These are phyloP conservation scores for Talaromyces funiculosus DNA, from an alignment of 2,329 filamentous ascomycete species.

Conservation along the genomic window DNA sequence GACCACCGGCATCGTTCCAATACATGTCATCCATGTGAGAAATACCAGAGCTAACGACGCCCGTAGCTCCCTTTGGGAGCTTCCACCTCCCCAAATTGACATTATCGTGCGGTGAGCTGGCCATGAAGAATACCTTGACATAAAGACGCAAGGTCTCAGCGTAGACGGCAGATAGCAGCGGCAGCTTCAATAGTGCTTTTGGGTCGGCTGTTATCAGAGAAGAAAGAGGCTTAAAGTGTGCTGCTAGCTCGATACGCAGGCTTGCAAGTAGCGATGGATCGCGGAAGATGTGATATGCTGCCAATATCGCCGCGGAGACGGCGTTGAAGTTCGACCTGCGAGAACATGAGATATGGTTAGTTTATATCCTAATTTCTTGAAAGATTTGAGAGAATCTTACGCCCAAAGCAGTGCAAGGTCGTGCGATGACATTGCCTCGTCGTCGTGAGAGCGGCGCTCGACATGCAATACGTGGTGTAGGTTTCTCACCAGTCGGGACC, in stretches of 20 bases:
- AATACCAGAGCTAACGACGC: background rate
- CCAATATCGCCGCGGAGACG: background rate
- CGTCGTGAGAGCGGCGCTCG: background rate
- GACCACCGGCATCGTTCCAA: background rate
- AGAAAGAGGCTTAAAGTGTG: background rate
- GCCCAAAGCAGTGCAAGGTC: background rate
- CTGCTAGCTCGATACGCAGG: background rate
- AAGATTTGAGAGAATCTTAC: background rate
- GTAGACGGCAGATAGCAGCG: background rate
- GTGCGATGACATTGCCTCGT: background rate
- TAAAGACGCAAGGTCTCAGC: background rate
- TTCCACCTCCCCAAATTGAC: background rate
- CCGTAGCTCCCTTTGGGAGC: background rate
- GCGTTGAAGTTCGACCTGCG: background rate
- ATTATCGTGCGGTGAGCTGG: background rate
- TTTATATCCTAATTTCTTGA: background rate
- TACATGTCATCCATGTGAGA: background rate
- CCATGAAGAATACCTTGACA: conserved; percentile 1
- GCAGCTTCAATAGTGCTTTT: background rate
- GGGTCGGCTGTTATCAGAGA: background rate
- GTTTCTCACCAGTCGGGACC: background rate
- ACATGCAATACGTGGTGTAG: background rate
- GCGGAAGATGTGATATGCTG: background rate
- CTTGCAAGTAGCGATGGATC: background rate
- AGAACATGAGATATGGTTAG: background rate